Evolutionary conservation across 306 rosid species (phyloP), one percentile per base, ranked within the genome.

Genomic region (Vigna angularis): DNA sequence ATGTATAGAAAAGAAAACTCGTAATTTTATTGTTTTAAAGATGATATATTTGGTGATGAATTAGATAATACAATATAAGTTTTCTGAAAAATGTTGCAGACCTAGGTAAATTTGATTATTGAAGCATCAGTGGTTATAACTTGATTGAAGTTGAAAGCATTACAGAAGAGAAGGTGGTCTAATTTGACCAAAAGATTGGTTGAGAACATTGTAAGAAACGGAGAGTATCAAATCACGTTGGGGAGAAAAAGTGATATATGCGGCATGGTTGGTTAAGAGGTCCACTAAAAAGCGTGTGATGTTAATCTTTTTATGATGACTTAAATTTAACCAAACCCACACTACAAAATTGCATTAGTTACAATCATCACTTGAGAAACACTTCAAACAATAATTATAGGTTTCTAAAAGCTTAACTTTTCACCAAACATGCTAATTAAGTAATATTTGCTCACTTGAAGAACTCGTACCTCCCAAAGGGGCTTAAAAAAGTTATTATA

Each of bases 341-440:
- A 16, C 36, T 12, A 65, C 28, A 28, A 57, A 75, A 51, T 75
- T 26, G 24, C 20, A 53, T 30, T 36, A 51, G 66, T 74, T 42
- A 63, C 78, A 61, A 74, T 32, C 42, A 57, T 85, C 72, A 82
- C 86, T 75, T 85, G 63, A 72, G 55, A 58, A 75, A 66, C 83
- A 82, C 86, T 82, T 75, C 80, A 82, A 42, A 52, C 26, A 65
- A 38, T 18, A 65, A 56, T 49, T 9, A 72, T 58, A 47, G 14
- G 74, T 12, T 71, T 47, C 47, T 9, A 28, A 70, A 49, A 72
- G 79, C 3, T 20, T 44, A 47, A 47, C 57, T 70, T 71, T 64
- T 34, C 69, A 20, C 28, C 38, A 72, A 15, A 57, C 75, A 30
- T 14, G 44, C 5, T 18, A 20, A 20, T 20, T 20, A 72, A 66